phyloP scores from a whole-genome alignment of 805 yeast genomes.

The Yamadazyma scolyti region DNA sequence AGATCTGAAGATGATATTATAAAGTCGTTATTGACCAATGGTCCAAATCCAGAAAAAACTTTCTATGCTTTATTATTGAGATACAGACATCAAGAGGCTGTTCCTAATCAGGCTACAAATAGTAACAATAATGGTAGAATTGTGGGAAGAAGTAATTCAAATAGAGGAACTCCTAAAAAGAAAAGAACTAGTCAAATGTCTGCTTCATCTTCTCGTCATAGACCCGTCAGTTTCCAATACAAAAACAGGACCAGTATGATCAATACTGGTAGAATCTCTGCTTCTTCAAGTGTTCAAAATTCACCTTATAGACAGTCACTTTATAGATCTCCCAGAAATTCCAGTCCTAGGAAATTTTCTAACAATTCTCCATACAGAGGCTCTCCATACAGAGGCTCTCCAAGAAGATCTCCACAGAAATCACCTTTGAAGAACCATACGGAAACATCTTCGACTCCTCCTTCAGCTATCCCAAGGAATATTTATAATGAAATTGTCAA shows the following conservation, averaged over 20 bases:
- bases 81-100: constrained; percentile 36
- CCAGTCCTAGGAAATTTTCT: constrained; percentile 13
- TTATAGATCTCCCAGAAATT: constrained; percentile 8
- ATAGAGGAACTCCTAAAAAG: constrained; percentile 21
- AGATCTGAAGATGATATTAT: constrained; percentile 41
- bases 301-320: constrained; percentile 26
- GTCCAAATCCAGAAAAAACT: constrained; percentile 43
- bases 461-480: constrained; percentile 37
- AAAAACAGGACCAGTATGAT: constrained; percentile 23
- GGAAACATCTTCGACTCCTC: constrained; percentile 9
- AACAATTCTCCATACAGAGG: constrained; percentile 7
- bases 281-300: constrained; percentile 30
- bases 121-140: constrained; percentile 7
- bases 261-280: constrained; percentile 19
- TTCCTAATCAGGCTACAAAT: constrained; percentile 8
- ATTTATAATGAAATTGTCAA: constrained; percentile 40
- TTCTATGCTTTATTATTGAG: constrained; percentile 43
- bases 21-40: constrained; percentile 31
- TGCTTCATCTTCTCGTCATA: constrained; percentile 27
- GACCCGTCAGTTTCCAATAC: constrained; percentile 42
- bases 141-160: constrained; percentile 15
- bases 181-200: constrained; percentile 28
- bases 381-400: constrained; percentile 17
- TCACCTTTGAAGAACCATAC: constrained; percentile 6
- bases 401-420: constrained; percentile 15